Evolutionary conservation across 225 moss, liverwort and hornwort genomes (phyloP), one percentile per base, ranked within the genome.

Genomic region (Polytrichum commune): DNA sequence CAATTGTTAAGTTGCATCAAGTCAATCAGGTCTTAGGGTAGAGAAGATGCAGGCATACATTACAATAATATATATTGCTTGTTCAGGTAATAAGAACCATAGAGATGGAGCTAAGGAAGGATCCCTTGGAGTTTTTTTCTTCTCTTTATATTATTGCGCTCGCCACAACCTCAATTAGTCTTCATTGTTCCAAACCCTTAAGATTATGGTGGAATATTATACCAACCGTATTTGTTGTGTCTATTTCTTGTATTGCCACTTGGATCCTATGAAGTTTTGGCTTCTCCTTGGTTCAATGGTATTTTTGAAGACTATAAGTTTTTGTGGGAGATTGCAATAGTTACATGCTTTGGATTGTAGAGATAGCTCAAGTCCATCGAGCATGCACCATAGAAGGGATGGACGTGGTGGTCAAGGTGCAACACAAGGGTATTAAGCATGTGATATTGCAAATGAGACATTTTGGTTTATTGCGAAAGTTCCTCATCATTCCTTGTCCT

Each of bases 291-390:
- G 58, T 7, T 58, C 22, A 20, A 7, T 58, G 58, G 24, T 3
- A 58, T 19, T 0, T 58, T 22, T 6, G 4, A 58, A 6, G 58
- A 6, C n/a, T 22, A 6, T 0, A 22, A 1, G 22, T 22, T 24
- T n/a, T 23, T 58, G 7, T 58, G 22, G 9, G 24, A 58, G 46
- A 46, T 46, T 46, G 46, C 46, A 46, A 46, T 46, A 16, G 2
- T 66, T 61, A 6, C 16, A 23, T 55, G 56, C 35, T 18, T 55
- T 58, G 63, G 32, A 67, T 18, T 63, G 55, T 54, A 24, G 91
- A 96, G 96, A 96, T 96, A 84, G 96, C 93, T 46, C 96, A 96
- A 83, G 96, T 96, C 55, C 96, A 96, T 75, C 87, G 83, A 75
- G 93, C 96, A 80, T 80, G 83, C 69, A 93, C 93, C 10, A 92